Percentiles rank a stretch among this genome's conserved stretches.
phyloP scores from a whole-genome alignment of 2,329 filamentous ascomycete genomes.

The Botrytis squamosa region DNA sequence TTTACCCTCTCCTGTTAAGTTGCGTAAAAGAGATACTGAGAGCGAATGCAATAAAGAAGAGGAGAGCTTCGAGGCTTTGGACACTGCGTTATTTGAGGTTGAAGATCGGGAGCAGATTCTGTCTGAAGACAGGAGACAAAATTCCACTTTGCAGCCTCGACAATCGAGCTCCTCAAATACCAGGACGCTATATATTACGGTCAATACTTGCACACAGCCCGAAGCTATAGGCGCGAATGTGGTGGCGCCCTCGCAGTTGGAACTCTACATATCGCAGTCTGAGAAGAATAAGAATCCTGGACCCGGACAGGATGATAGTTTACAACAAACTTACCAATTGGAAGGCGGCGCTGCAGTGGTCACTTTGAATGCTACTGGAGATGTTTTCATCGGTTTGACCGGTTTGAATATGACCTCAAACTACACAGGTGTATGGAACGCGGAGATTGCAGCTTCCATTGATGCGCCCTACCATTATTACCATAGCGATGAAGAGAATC shows the following conservation, averaged over 20 bases:
- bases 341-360: constrained; percentile 46
- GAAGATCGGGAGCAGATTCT: constrained; percentile 1
- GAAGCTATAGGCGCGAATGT: constrained; percentile 27
- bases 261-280: constrained; percentile 72
- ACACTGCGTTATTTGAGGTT: constrained; percentile 5
- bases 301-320: constrained; percentile 43
- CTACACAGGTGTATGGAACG: constrained; percentile 66
- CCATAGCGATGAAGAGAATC: constrained; percentile 44
- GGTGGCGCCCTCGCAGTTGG: constrained; percentile 66
- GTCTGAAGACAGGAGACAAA: not conserved
- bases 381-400: constrained; percentile 74
- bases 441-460: constrained; percentile 79
- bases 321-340: constrained; percentile 30
- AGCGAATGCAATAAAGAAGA: constrained; percentile 22
- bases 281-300: constrained; percentile 64
- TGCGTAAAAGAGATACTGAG: constrained; percentile 27
- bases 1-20: constrained; percentile 39
- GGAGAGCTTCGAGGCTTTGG: constrained; percentile 17
- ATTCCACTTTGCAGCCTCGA: constrained; percentile 24
- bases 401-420: constrained; percentile 61
- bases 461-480: constrained; percentile 73
- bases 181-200: constrained; percentile 67
- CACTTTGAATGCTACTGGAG: constrained; percentile 58
- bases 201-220: constrained; percentile 84
- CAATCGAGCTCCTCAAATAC: constrained; percentile 26